These are phyloP conservation scores for Raffaelea albimanens DNA, from an alignment of 2,329 filamentous ascomycete species.

Conservation along the genomic window DNA sequence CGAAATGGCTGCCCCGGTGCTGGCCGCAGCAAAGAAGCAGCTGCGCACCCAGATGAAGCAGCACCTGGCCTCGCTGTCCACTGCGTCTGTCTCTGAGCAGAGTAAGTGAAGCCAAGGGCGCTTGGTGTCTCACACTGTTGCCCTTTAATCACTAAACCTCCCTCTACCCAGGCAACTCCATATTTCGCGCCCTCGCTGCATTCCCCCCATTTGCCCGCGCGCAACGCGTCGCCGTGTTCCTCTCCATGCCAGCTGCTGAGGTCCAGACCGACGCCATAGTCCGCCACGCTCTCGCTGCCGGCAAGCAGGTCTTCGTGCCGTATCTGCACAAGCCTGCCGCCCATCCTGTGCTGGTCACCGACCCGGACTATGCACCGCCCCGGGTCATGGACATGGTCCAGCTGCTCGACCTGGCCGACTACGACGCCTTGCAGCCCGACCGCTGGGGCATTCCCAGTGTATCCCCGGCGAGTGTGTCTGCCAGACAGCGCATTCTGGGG, in stretches of 20 bases:
- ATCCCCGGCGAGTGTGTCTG: constrained; percentile 50
- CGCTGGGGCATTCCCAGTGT: constrained; percentile 94
- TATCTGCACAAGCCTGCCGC: constrained; percentile 61
- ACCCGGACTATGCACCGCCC: constrained; percentile 39
- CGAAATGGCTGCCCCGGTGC: constrained; percentile 35
- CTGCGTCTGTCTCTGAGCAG: constrained; percentile 56
- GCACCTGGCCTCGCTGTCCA: constrained; percentile 49
- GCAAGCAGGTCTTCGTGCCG: constrained; percentile 85
- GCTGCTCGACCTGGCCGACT: constrained; percentile 64
- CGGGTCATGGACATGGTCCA: constrained; percentile 92
- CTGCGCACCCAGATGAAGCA: constrained; percentile 62
- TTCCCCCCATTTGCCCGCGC: constrained; percentile 70
- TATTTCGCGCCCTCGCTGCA: constrained; percentile 54
- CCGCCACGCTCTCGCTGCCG: constrained; percentile 62
- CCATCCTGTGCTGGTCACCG: constrained; percentile 17
- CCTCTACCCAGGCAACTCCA: constrained; percentile 44
- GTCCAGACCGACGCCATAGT: constrained; percentile 78
- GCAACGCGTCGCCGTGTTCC: constrained; percentile 69
- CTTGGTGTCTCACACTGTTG: no score
- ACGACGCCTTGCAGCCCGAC: constrained; percentile 65
- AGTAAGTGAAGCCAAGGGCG: constrained; percentile 41
- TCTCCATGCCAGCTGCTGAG: constrained; percentile 87
- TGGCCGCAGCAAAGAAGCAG: constrained; percentile 65
- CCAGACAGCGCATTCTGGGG: constrained; percentile 65
- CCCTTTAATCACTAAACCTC: no score